These are phyloP conservation scores for Dipodascopsis tothii DNA, from an alignment of 805 yeast species.

Conservation along the genomic window DNA sequence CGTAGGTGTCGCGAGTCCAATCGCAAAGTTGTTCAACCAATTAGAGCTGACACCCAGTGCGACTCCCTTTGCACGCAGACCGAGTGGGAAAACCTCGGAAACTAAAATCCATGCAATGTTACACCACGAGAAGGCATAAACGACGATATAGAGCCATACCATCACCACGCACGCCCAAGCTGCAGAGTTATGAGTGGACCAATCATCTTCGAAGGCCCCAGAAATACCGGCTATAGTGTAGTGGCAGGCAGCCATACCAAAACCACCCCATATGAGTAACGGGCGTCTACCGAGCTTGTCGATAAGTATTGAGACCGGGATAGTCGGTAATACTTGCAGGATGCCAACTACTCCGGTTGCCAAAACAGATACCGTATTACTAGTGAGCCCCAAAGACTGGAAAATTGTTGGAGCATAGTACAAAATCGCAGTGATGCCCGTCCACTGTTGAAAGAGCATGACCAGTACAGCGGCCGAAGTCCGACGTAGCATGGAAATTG, in stretches of 20 bases:
- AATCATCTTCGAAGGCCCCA: slow-evolving; percentile 33
- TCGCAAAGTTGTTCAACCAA: slow-evolving; percentile 50
- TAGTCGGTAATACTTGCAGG: slow-evolving; percentile 35
- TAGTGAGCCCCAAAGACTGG: slow-evolving; percentile 41
- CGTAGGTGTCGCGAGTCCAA: slow-evolving; percentile 43
- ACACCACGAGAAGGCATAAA: slow-evolving; percentile 22
- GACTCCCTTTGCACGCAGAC: slow-evolving; percentile 65
- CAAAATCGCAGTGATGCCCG: slow-evolving; percentile 42
- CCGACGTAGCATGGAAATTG: neutral
- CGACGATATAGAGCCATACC: slow-evolving; percentile 20
- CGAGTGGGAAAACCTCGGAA: slow-evolving; percentile 56
- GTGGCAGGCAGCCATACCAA: slow-evolving; percentile 47
- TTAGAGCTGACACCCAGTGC: slow-evolving; percentile 54
- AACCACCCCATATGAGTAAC: slow-evolving; percentile 52
- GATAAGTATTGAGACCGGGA: slow-evolving; percentile 47
- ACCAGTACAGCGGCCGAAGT: slow-evolving; percentile 2
- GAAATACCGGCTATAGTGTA: slow-evolving; percentile 41
- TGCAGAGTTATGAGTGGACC: slow-evolving; percentile 27
- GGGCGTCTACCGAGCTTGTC: slow-evolving; percentile 63
- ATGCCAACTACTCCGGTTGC: slow-evolving; percentile 43
- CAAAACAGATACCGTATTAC: slow-evolving; percentile 38
- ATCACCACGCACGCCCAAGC: slow-evolving; percentile 20
- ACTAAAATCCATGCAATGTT: slow-evolving; percentile 47
- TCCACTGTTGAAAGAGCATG: slow-evolving; percentile 27
- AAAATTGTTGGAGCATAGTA: slow-evolving; percentile 43